Evolutionary conservation across 768 basidiomycete species (phyloP).

Genomic region (Pisolithus microcarpus): DNA sequence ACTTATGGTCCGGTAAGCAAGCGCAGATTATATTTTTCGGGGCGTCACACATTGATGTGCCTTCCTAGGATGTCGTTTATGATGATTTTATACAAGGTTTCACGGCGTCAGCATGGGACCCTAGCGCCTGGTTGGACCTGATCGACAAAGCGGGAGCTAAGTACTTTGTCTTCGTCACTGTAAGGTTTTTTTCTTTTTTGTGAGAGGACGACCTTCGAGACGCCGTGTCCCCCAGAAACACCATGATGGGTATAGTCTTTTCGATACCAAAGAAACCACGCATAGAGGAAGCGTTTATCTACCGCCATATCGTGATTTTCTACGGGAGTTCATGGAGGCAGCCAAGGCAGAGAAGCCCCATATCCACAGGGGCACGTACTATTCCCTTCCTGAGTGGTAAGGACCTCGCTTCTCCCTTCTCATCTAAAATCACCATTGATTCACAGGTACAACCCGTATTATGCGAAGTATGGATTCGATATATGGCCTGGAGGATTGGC

Average conservation of each 20-base stretch:
- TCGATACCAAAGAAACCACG: constrained; percentile 49
- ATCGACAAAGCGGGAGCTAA: constrained; percentile 53
- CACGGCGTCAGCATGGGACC: constrained; percentile 45
- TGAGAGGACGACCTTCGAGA: background rate
- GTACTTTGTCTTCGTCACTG: constrained; percentile 54
- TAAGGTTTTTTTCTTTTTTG: constrained; percentile 9
- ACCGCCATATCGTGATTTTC: constrained; percentile 44
- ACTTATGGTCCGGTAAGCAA: constrained; percentile 38
- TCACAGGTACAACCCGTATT: constrained; percentile 49
- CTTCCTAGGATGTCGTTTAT: constrained; percentile 37
- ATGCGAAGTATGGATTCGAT: constrained; percentile 41
- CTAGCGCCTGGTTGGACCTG: constrained; percentile 47
- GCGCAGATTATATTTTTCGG: background rate
- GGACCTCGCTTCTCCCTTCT: background rate
- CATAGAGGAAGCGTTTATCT: constrained; percentile 43
- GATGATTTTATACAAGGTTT: constrained; percentile 55
- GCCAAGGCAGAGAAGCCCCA: constrained; percentile 44
- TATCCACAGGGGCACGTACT: constrained; percentile 52
- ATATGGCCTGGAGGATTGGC: constrained; percentile 51
- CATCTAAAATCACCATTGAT: background rate
- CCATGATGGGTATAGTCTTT: constrained; percentile 53
- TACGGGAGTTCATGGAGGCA: constrained; percentile 43
- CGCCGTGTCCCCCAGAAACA: constrained; percentile 38
- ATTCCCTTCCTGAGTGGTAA: constrained; percentile 49
- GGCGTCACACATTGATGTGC: background rate